Percentiles rank a stretch among this genome's conserved stretches.
Evolutionary conservation across 306 rosid genomes (phyloP).

Genomic region (Quercus robur): DNA sequence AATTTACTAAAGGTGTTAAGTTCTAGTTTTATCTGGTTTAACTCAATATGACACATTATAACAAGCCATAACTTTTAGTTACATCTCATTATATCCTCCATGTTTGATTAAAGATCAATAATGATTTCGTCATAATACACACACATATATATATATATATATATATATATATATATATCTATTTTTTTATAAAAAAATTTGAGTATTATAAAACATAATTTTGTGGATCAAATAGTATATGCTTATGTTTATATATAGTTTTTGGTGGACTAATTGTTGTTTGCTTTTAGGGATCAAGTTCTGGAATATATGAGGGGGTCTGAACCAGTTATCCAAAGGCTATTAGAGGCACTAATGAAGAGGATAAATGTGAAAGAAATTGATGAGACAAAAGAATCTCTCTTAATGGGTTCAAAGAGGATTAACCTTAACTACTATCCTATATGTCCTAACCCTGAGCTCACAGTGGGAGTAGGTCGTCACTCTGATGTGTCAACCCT

Average conservation of each 20-base stretch:
- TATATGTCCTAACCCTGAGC: conserved; percentile 52
- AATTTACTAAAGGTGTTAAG: no score
- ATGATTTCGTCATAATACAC: no score
- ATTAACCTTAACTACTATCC: conserved; percentile 61
- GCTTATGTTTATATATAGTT: not conserved
- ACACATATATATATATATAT: rapidly evolving
- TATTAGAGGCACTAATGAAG: conserved; percentile 38
- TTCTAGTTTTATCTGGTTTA: no score
- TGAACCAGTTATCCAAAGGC: conserved; percentile 28
- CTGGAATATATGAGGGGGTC: conserved; percentile 52
- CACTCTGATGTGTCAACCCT: conserved; percentile 65
- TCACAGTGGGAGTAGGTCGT: conserved; percentile 49
- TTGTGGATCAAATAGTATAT: no score
- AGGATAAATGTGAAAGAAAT: conserved; percentile 35
- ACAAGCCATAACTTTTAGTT: no score
- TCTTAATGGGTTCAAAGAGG: conserved; percentile 52
- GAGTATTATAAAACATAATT: no score
- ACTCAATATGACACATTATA: no score
- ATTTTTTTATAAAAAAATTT: no score
- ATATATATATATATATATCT: no score
- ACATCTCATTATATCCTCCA: no score
- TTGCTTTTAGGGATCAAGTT: conserved; percentile 31
- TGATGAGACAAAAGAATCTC: conserved; percentile 25
- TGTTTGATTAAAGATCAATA: no score
- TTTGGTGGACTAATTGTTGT: not conserved